Evolutionary conservation across 108 stramenopile genomes (phyloP), one percentile per base, ranked within the genome.

Genomic region (Chaetoceros tenuissimus): DNA sequence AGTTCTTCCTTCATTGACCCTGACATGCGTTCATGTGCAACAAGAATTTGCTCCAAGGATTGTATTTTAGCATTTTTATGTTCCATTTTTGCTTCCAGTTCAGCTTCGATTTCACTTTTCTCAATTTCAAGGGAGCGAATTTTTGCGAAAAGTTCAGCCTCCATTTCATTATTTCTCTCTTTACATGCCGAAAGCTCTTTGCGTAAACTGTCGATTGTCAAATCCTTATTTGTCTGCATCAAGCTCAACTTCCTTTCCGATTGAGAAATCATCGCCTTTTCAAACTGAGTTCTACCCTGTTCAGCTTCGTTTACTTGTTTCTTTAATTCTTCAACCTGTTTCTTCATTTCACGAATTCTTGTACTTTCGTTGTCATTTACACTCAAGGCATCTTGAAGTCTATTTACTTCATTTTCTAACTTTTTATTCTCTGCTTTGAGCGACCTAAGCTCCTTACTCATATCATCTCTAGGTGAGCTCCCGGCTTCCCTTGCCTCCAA

Each of bases 11-110:
- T 67, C 85, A 91, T 85, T 8, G 73, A 81, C 1, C 78, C 72
- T 22, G 87, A 71, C 10, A 85, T 71, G 51, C 85, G 84, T 67
- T 91, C 81, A 46, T 87, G 85, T 18, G 89, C 89, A 24, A 79
- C 74, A 23, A 91, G 66, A 8, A 81, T 81, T 51, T 87, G 83
- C 52, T 91, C 85, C 20, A 91, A 63, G 5, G 74, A 73, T 46
- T 72, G 72, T 18, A 91, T 85, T 55, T 71, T 83, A 22, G 72
- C 63, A 57, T 86, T 74, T 66, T 87, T 84, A 48, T 77, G 70
- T 56, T 74, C 65, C 31, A 91, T 53, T 58, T 72, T 71, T 3
- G 63, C 59, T 46, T 75, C 31, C 44, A 80, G 69, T 17, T 91
- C 73, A 27, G 78, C 77, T 31, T 72, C 31, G 20, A 83, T 31